Evolutionary conservation across 306 rosid genomes (phyloP).

Genomic region (Rosa rugosa): DNA sequence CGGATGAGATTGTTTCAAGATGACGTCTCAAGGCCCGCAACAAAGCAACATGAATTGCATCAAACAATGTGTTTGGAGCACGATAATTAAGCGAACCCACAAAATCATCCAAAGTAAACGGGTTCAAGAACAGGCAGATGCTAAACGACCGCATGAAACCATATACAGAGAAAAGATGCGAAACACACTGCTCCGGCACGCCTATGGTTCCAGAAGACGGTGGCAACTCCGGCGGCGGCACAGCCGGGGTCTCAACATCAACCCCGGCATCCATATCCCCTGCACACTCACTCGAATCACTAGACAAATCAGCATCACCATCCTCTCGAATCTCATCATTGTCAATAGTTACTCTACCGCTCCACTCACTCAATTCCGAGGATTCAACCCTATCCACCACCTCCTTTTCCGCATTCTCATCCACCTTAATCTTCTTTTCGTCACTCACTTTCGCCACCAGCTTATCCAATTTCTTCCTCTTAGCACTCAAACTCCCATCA

Average conservation of each 20-base stretch:
- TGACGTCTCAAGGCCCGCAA: constrained; percentile 67
- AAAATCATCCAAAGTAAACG: constrained; percentile 85
- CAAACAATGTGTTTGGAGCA: constrained; percentile 57
- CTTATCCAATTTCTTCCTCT: constrained; percentile 53
- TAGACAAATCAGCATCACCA: constrained; percentile 36
- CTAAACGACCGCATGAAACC: constrained; percentile 84
- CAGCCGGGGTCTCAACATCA: constrained; percentile 31
- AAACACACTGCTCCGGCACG: constrained; percentile 71
- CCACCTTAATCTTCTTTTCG: background rate
- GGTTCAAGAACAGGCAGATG: constrained; percentile 57
- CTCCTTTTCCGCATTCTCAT: constrained; percentile 19
- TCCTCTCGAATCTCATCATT: constrained; percentile 36
- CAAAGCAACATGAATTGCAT: constrained; percentile 74
- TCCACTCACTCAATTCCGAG: constrained; percentile 37
- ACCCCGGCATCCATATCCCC: constrained; percentile 33
- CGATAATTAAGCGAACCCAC: constrained; percentile 76
- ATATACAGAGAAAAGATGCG: constrained; percentile 74
- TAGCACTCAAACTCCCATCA: constrained; percentile 32
- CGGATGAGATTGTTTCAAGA: constrained; percentile 62
- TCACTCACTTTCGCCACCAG: constrained; percentile 24
- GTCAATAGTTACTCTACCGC: constrained; percentile 24
- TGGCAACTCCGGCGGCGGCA: constrained; percentile 61
- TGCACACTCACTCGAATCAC: constrained; percentile 40
- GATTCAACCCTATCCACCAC: constrained; percentile 31
- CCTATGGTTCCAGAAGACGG: constrained; percentile 80